Evolutionary conservation across 768 basidiomycete species (phyloP).

Genomic region (Trametes maxima): DNA sequence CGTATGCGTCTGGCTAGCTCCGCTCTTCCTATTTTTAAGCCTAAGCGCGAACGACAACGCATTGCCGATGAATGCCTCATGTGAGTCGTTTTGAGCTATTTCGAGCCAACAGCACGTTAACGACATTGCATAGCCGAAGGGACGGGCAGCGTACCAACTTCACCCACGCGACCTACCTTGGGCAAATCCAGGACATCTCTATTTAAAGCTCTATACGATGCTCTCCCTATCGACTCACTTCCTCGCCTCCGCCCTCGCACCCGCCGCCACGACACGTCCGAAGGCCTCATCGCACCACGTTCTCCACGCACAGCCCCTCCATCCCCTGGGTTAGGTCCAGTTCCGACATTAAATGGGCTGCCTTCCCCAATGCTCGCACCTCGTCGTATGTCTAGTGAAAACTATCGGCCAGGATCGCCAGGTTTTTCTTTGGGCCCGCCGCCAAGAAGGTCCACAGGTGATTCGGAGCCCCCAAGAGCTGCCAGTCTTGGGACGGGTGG

Average conservation of each 20-base stretch:
- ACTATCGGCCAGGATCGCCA: conserved; percentile 12
- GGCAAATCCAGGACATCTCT: conserved; percentile 57
- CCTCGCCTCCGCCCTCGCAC: conserved; percentile 48
- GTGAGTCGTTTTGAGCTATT: conserved; percentile 33
- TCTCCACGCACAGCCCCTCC: conserved; percentile 35
- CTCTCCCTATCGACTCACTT: conserved; percentile 41
- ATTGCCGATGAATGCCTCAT: conserved; percentile 68
- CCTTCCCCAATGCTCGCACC: conserved; percentile 26
- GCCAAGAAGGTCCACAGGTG: conserved; percentile 36
- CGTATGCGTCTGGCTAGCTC: conserved; percentile 85
- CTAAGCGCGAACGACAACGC: conserved; percentile 97
- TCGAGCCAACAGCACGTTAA: too few relatives aligned
- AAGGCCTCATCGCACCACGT: conserved; percentile 73
- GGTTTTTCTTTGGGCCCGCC: conserved; percentile 44
- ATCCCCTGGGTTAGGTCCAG: conserved; percentile 25
- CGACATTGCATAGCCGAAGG: conserved; percentile 11
- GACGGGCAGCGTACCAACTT: conserved; percentile 27
- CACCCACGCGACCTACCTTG: conserved; percentile 32
- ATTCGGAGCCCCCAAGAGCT: not conserved
- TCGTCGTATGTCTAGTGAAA: conserved; percentile 29
- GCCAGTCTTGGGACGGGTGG: conserved; percentile 1
- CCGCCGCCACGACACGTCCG: conserved; percentile 51
- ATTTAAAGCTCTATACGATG: conserved; percentile 64
- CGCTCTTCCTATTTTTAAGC: conserved; percentile 93
- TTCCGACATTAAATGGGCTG: conserved; percentile 20